Evolutionary conservation across 176 grass and related monocot genomes (phyloP), one percentile per base, ranked within the genome.

Genomic region (Microstegium vimineum): DNA sequence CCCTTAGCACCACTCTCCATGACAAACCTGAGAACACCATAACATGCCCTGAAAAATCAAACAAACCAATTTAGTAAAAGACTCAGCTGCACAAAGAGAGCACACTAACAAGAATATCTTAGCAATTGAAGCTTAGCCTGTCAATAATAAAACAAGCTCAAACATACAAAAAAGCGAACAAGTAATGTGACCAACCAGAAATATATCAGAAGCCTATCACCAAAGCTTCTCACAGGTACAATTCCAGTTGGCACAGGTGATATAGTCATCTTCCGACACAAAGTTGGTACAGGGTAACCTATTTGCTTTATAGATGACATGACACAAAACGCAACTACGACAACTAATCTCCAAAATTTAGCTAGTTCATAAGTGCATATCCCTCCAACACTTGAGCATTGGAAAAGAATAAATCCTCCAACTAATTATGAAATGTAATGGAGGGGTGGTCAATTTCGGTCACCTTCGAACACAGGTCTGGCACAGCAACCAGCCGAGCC

Each of bases 181-280:
- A 23, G 10, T 69, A 83, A 83, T 79, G 80, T 47, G 36, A 40
- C 71, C 84, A 87, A 71, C 64, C 26, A 87, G 64, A 36, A 78
- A 63, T 23, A 8, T 34, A 78, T 27, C 59, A 77, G 69, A 85
- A 85, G 62, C 78, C 11, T 73, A 83, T 65, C 33, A 82, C 0
- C 33, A 30, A 82, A 66, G 75, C 73, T 84, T 81, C 60, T 35
- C 27, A 54, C 25, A 64, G 47, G 10, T 73, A n/a, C 23, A 31
- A 51, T 57, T 23, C 71, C 80, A 66, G 47, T 82, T 77, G 76
- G 61, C 65, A 35, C 35, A 10, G 8, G 16, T 71, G 63, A 84
- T 94, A 12, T 97, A 82, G 94, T 97, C 94, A 92, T 92, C 91
- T 84, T 97, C 94, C 87, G 89, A 97, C 94, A 97, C 94, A 97